A percentile compares a stretch with the other conserved stretches of the same genome.
These are phyloP conservation scores for Coemansia sp. DNA, from an alignment of 192 early-diverging fungal species.

Conservation along the genomic window DNA sequence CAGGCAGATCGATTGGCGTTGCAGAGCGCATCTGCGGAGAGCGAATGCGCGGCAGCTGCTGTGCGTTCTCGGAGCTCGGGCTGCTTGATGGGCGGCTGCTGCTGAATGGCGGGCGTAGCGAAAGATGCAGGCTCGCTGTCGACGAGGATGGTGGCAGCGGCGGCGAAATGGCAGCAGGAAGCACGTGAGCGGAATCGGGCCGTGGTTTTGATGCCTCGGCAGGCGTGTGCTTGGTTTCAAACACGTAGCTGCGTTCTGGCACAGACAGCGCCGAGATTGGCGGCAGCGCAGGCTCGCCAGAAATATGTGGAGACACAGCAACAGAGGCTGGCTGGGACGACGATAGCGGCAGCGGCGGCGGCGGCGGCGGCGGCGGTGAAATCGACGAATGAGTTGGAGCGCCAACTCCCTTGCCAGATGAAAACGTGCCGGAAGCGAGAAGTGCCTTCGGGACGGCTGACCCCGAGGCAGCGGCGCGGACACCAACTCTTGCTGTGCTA, in stretches of 20 bases:
- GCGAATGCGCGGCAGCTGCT: slow-evolving; percentile 43
- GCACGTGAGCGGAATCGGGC: background rate
- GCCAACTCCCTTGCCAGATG: background rate
- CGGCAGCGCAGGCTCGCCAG: slow-evolving; percentile 18
- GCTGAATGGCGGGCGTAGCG: slow-evolving; percentile 36
- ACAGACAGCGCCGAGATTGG: slow-evolving; percentile 28
- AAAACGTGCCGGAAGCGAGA: background rate
- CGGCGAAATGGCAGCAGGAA: slow-evolving; percentile 5
- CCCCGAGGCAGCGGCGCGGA: background rate
- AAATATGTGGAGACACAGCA: background rate
- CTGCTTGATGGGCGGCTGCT: slow-evolving; percentile 21
- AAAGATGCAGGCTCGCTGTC: background rate
- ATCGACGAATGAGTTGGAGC: background rate
- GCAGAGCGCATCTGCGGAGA: slow-evolving; percentile 31
- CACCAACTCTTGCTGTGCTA: slow-evolving; percentile 8
- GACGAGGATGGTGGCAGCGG: slow-evolving; percentile 13
- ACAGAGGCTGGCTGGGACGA: background rate
- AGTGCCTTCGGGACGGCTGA: background rate
- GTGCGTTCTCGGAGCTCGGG: slow-evolving; percentile 2
- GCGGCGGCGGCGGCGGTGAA: slow-evolving; percentile 1
- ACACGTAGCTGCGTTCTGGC: background rate
- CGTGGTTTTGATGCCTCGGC: background rate
- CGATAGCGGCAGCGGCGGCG: background rate
- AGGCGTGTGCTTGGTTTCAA: background rate
- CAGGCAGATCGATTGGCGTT: slow-evolving; percentile 29